Percentiles rank a stretch among this genome's conserved stretches.
Evolutionary conservation across 208 protist species (phyloP).

Genomic region (Novymonas esmeraldas): DNA sequence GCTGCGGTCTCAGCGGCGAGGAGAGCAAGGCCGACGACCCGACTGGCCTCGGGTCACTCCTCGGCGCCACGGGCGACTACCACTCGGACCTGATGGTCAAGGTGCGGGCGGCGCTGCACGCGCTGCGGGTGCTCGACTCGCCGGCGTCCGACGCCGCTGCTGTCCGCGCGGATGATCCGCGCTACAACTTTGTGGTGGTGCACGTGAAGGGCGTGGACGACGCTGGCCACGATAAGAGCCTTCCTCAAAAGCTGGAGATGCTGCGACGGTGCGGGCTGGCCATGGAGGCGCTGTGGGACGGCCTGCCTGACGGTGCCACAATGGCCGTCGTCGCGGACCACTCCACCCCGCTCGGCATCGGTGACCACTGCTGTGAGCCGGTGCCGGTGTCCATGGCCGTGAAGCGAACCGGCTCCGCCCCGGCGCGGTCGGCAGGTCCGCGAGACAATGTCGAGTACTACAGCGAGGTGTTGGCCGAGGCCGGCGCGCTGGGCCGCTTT

Average conservation of each 20-base stretch:
- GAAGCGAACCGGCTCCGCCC: constrained; percentile 15
- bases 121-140: constrained; percentile 39
- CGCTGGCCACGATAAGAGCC: constrained; percentile 58
- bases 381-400: constrained; percentile 68
- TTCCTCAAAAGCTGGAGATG: constrained; percentile 52
- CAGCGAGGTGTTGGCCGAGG: constrained; percentile 46
- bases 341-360: constrained; percentile 56
- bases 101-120: constrained; percentile 44
- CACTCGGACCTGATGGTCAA: constrained; percentile 54
- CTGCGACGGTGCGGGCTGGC: constrained; percentile 48
- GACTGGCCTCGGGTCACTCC: constrained; percentile 17
- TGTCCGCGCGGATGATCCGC: constrained; percentile 13
- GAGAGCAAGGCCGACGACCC: constrained; percentile 23
- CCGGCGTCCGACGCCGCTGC: constrained; percentile 9
- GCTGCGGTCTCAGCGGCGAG: constrained; percentile 47
- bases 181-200: constrained; percentile 62
- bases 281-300: constrained; percentile 50
- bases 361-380: constrained; percentile 76
- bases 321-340: constrained; percentile 71
- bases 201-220: constrained; percentile 84
- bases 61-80: constrained; percentile 61
- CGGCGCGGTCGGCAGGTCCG: not conserved
- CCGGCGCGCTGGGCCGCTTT: constrained; percentile 53
- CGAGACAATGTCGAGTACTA: constrained; percentile 52
- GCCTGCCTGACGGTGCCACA: constrained; percentile 50